Evolutionary conservation across 1,284 basidiomycete species (phyloP).

Genomic region (Termitomyces sp.): DNA sequence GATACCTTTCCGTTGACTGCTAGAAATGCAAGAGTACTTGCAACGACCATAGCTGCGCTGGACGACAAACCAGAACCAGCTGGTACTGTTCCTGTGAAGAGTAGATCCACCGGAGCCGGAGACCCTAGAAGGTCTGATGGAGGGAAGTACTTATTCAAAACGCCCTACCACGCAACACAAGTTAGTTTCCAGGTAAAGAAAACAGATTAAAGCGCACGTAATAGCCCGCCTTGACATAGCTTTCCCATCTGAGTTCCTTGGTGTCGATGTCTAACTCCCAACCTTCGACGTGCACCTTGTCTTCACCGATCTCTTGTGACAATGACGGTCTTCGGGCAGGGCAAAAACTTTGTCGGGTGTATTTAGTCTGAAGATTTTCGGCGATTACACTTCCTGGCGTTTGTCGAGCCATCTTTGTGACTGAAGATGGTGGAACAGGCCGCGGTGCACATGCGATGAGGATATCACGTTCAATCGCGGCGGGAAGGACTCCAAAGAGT

Average conservation of each 20-base stretch:
- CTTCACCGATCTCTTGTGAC: conserved; percentile 25
- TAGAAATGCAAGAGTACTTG: conserved; percentile 74
- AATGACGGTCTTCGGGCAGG: conserved; percentile 2
- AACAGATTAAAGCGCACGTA: conserved; percentile 39
- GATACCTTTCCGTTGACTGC: conserved; percentile 67
- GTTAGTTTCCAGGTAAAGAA: neutral
- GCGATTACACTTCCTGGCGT: conserved; percentile 49
- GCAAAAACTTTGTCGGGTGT: conserved; percentile 10
- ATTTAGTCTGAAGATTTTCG: conserved; percentile 47
- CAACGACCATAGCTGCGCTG: conserved; percentile 84
- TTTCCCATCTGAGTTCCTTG: conserved; percentile 73
- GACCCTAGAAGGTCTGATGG: conserved; percentile 19
- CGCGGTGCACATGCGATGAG: conserved; percentile 74
- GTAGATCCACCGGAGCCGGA: conserved; percentile 60
- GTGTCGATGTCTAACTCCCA: conserved; percentile 76
- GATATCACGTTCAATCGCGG: conserved; percentile 83
- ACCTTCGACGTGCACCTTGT: conserved; percentile 37
- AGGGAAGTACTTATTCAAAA: conserved; percentile 62
- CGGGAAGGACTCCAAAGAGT: conserved; percentile 75
- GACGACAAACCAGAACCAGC: conserved; percentile 78
- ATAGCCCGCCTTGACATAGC: conserved; percentile 82
- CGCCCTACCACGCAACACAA: conserved; percentile 47
- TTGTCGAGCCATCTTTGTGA: conserved; percentile 21
- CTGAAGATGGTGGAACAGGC: conserved; percentile 16
- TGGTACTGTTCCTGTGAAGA: conserved; percentile 77